phyloP scores from a whole-genome alignment of 192 early-diverging fungal genomes.

The Geranomyces michiganensis region DNA sequence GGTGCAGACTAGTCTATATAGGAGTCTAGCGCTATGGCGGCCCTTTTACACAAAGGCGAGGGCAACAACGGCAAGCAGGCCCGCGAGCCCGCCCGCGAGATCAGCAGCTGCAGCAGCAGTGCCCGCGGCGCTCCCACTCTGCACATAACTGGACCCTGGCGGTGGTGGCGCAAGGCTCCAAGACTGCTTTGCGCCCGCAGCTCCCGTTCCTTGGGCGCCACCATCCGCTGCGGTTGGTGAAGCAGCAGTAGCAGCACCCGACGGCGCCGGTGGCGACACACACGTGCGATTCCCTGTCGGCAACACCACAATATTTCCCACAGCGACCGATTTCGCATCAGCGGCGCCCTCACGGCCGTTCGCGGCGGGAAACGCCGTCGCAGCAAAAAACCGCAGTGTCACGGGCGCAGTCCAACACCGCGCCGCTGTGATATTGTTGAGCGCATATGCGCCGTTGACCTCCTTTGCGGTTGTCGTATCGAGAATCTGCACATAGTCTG shows the following conservation, averaged over 20 bases:
- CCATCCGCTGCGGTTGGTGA: neutral
- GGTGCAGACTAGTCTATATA: too few species aligned
- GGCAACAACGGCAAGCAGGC: neutral
- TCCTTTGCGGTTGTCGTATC: conserved; percentile 2
- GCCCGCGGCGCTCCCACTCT: neutral
- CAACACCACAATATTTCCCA: neutral
- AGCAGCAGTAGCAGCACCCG: neutral
- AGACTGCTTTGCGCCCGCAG: neutral
- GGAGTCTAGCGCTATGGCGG: neutral
- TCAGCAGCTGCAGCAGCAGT: neutral
- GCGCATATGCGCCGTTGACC: neutral
- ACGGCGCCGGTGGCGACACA: neutral
- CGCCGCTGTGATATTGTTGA: neutral
- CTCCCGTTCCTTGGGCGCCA: neutral
- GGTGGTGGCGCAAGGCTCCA: conserved; percentile 22
- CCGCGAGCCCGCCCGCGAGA: neutral
- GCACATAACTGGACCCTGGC: neutral
- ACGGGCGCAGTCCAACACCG: conserved; percentile 13
- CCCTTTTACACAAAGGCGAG: neutral
- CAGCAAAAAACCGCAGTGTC: conserved; percentile 14
- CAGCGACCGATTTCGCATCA: neutral
- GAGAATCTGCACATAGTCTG: conserved; percentile 1
- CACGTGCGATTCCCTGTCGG: conserved; percentile 12
- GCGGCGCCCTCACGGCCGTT: neutral
- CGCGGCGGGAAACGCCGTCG: conserved; percentile 12